Base-by-base conservation (phyloP, 306 rosid species). In the Aeschynomene evenia region DNA sequence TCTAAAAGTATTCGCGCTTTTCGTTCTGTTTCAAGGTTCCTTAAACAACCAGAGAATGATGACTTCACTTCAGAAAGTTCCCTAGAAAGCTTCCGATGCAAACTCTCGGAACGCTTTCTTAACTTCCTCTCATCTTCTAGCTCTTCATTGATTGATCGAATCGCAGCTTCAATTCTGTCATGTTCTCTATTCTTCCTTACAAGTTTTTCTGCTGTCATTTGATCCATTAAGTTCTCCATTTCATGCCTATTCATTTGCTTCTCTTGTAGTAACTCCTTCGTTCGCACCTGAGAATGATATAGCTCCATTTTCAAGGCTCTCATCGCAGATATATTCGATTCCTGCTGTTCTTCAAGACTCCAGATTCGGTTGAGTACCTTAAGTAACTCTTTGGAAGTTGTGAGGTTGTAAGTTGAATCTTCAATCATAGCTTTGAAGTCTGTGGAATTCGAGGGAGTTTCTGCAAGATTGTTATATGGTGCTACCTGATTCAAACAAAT, bases 21-120 rank as follows among this genome's bases (percentile, higher is more conserved):
- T 26, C 87, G 89, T 86, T 91, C 97, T 73, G 91, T 71, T 76
- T 85, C 87, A 22, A 87, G 88, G 49, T 85, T 91, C 73, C 85
- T 85, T 84, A 82, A 55, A 21, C 83, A 85, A 66, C 66, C 68
- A 16, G 85, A 77, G 72, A 85, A 85, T 6, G 89, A 80, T 23
- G 89, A 77, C 66, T 84, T 87, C 12, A 83, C 68, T 67, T 85
- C 83, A 64, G 85, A 80, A 75, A 88, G 74, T 73, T 91, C 93
- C 65, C 79, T 60, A 42, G 84, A 84, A 42, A 89, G 80, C 83
- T 75, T 91, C 67, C 80, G 63, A 48, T 84, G 96, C 67, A 82
- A 73, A 83, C 77, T 80, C 72, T 91, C 94, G 1, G 89, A 85
- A 51, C 56, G 83, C 83, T 75, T 85, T 60, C 91, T 73, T 67